Percentiles rank a stretch among this genome's conserved stretches.
Evolutionary conservation across 75 land plant species (phyloP).

Genomic region (Pinus tabuliformis): DNA sequence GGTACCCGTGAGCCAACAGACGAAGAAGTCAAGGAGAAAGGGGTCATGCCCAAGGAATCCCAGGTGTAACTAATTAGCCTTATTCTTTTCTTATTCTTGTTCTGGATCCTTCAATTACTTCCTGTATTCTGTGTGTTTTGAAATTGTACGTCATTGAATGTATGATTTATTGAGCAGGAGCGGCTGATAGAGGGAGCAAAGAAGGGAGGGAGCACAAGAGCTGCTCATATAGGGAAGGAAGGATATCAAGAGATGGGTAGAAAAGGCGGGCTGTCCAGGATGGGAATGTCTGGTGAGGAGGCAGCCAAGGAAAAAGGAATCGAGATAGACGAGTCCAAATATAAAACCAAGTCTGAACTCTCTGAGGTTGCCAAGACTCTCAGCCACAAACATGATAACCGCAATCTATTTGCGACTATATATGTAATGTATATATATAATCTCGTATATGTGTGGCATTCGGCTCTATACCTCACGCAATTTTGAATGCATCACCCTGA

Average conservation of each 20-base stretch:
- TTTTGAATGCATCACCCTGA: too few species aligned
- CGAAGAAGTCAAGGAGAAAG: slow-evolving; percentile 7
- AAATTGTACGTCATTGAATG: too few species aligned
- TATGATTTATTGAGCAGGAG: slow-evolving; percentile 13
- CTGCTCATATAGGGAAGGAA: slow-evolving; percentile 18
- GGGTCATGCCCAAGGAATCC: slow-evolving; percentile 6
- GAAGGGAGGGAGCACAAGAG: slow-evolving; percentile 25
- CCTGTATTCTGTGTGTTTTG: too few species aligned
- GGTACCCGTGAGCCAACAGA: neutral
- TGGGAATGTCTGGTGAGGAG: slow-evolving; percentile 19
- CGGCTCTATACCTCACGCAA: too few species aligned
- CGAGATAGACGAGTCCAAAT: slow-evolving; percentile 31
- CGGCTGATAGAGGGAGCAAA: slow-evolving; percentile 18
- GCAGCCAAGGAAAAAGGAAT: slow-evolving; percentile 23
- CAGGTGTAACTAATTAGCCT: neutral
- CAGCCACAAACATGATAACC: too few species aligned
- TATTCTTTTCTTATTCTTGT: neutral
- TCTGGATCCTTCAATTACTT: neutral
- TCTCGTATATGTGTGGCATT: too few species aligned
- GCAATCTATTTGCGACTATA: too few species aligned
- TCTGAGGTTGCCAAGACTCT: too few species aligned
- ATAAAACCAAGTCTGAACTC: slow-evolving; percentile 14
- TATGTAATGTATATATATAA: too few species aligned
- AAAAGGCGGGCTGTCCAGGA: slow-evolving; percentile 22
- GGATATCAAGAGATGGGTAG: slow-evolving; percentile 37